Percentiles rank a stretch among this genome's conserved stretches.
phyloP scores from a whole-genome alignment of 2,329 filamentous ascomycete species.

The Stagonosporopsis cucurbitacearum region DNA sequence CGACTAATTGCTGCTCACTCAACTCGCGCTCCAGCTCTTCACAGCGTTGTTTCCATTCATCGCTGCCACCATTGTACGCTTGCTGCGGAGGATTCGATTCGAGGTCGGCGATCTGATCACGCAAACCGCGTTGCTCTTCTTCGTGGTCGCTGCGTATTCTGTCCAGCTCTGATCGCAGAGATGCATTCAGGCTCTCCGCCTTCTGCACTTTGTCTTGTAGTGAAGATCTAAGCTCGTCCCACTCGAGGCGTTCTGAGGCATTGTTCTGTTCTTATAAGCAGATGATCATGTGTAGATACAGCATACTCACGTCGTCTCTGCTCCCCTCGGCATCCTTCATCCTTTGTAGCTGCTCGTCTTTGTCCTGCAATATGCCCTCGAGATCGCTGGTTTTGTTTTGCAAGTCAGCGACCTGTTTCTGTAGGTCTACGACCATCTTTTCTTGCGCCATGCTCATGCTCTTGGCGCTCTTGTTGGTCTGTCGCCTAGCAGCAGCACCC shows the following conservation, averaged over 20 bases:
- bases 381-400: slow-evolving; percentile 75
- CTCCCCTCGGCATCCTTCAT: slow-evolving; percentile 66
- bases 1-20: slow-evolving; percentile 79
- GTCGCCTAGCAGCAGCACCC: slow-evolving; percentile 48
- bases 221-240: slow-evolving; percentile 67
- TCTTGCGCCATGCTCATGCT: slow-evolving; percentile 45
- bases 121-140: slow-evolving; percentile 66
- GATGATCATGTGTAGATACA: slow-evolving; percentile 1
- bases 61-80: slow-evolving; percentile 29
- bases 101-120: slow-evolving; percentile 66
- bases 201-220: slow-evolving; percentile 77
- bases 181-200: slow-evolving; percentile 78
- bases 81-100: slow-evolving; percentile 36
- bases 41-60: slow-evolving; percentile 47
- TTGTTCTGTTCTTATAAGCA: slow-evolving; percentile 47
- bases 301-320: slow-evolving; percentile 51
- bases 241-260: slow-evolving; percentile 72
- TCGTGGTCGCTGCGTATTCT: slow-evolving; percentile 73
- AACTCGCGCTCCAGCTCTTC: slow-evolving; percentile 64
- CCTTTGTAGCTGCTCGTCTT: slow-evolving; percentile 71
- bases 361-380: slow-evolving; percentile 72
- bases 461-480: slow-evolving; percentile 53
- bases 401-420: slow-evolving; percentile 76
- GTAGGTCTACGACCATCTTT: slow-evolving; percentile 72
- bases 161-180: slow-evolving; percentile 79